phyloP scores from a whole-genome alignment of 1,284 basidiomycete genomes.

The Microbotryum intermedium region DNA sequence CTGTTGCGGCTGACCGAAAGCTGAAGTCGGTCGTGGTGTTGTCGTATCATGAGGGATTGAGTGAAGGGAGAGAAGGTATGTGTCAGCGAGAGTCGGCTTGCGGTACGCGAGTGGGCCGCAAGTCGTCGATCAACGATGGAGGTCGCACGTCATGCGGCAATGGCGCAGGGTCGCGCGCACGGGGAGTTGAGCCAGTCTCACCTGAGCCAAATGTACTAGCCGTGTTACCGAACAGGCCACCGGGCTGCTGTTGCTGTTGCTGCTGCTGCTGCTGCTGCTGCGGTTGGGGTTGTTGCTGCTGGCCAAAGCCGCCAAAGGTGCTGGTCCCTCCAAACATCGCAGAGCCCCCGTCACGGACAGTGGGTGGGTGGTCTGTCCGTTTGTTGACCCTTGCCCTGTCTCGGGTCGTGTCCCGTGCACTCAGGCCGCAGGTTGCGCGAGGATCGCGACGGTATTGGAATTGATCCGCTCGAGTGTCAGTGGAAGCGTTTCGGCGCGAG shows the following conservation, averaged over 20 bases:
- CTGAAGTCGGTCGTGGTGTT: neutral
- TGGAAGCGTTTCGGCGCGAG: too few relatives aligned
- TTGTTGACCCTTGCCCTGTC: too few relatives aligned
- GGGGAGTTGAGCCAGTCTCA: neutral
- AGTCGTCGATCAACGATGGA: neutral
- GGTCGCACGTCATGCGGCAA: neutral
- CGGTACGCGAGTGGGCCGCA: neutral
- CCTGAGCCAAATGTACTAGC: slow-evolving; percentile 16
- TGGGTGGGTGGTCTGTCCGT: too few relatives aligned
- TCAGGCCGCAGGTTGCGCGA: too few relatives aligned
- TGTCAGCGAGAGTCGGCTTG: neutral
- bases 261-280: slow-evolving; percentile 11
- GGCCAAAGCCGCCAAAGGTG: slow-evolving; percentile 26
- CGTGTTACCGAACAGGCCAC: slow-evolving; percentile 18
- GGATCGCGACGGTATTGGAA: too few relatives aligned
- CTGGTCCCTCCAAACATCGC: slow-evolving; percentile 20
- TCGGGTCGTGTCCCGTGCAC: too few relatives aligned
- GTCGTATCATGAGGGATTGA: neutral
- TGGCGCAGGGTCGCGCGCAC: neutral
- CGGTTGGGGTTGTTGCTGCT: slow-evolving; percentile 24
- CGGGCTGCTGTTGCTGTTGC: neutral
- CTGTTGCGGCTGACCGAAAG: neutral
- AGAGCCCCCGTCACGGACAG: neutral
- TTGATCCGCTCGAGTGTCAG: too few relatives aligned
- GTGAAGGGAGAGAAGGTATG: neutral